phyloP scores from a whole-genome alignment of 176 grass and related monocot species.

The Secale cereale region DNA sequence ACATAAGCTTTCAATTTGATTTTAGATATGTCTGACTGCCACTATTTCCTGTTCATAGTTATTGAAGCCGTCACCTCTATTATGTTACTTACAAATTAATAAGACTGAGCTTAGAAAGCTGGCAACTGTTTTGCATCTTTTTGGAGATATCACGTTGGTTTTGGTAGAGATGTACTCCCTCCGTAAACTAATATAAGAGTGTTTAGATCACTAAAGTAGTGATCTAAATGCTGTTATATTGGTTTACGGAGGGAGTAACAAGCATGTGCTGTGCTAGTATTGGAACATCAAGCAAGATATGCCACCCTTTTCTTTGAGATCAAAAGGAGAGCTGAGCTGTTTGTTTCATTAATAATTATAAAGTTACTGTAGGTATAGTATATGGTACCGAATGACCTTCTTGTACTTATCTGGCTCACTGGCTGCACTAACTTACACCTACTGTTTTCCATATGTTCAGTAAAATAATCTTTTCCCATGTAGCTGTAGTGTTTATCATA shows the following conservation, averaged over 20 bases:
- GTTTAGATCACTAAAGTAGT: no score
- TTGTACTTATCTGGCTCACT: not conserved
- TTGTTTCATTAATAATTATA: not conserved
- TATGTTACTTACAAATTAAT: slow-evolving; percentile 4
- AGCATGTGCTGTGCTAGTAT: not conserved
- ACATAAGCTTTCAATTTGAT: not conserved
- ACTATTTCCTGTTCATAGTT: not conserved
- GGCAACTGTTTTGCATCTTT: not conserved
- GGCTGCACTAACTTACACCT: not conserved
- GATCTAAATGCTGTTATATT: no score
- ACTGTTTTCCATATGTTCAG: not conserved
- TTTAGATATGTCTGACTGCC: not conserved
- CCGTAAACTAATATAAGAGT: no score
- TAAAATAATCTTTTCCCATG: not conserved
- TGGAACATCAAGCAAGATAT: not conserved
- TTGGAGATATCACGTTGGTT: not conserved
- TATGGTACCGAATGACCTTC: not conserved
- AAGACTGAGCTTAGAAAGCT: not conserved
- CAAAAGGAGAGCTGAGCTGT: not conserved
- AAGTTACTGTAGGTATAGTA: not conserved
- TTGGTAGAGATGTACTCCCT: not conserved
- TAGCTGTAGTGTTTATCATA: not conserved
- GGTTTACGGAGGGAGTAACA: no score
- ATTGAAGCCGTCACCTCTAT: not conserved
- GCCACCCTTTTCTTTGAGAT: not conserved